A percentile compares a stretch with the other conserved stretches of the same genome.
Conservation (phyloP, 805 yeast species). For the Soucietia sequanensis region DNA sequence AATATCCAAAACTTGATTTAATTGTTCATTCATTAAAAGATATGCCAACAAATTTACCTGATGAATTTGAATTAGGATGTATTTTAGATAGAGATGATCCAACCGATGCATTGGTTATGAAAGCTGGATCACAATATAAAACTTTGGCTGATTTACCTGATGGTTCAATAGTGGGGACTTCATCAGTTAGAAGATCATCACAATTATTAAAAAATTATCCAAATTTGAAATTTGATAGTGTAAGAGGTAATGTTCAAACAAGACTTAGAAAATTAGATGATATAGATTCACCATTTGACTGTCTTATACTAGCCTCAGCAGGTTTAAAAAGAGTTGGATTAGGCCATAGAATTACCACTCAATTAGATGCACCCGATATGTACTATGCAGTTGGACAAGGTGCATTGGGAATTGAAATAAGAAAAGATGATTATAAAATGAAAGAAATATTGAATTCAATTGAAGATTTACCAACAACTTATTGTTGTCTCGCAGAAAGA, state of each 20-base stretch:
- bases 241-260: slow-evolving; percentile 79
- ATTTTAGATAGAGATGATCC: slow-evolving; percentile 88
- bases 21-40: slow-evolving; percentile 94
- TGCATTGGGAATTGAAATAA: slow-evolving; percentile 89
- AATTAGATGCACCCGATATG: slow-evolving; percentile 75
- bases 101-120: slow-evolving; percentile 86
- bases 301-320: slow-evolving; percentile 89
- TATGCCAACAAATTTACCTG: slow-evolving; percentile 87
- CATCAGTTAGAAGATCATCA: slow-evolving; percentile 91
- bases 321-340: slow-evolving; percentile 78
- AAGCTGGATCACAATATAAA: slow-evolving; percentile 58
- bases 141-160: slow-evolving; percentile 72
- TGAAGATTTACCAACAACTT: slow-evolving; percentile 62
- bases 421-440: slow-evolving; percentile 63
- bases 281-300: slow-evolving; percentile 57
- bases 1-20: slow-evolving; percentile 70
- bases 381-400: slow-evolving; percentile 99
- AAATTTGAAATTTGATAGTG: slow-evolving; percentile 71
- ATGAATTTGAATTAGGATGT: slow-evolving; percentile 86
- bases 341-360: slow-evolving; percentile 71
- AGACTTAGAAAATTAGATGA: slow-evolving; percentile 80
- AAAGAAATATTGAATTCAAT: slow-evolving; percentile 59
- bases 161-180: slow-evolving; percentile 89
- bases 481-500: slow-evolving; percentile 86
- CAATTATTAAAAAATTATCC: slow-evolving; percentile 82